Evolutionary conservation across 305 asterid species (phyloP), one percentile per base, ranked within the genome.

Genomic region (Fraxinus nigra): DNA sequence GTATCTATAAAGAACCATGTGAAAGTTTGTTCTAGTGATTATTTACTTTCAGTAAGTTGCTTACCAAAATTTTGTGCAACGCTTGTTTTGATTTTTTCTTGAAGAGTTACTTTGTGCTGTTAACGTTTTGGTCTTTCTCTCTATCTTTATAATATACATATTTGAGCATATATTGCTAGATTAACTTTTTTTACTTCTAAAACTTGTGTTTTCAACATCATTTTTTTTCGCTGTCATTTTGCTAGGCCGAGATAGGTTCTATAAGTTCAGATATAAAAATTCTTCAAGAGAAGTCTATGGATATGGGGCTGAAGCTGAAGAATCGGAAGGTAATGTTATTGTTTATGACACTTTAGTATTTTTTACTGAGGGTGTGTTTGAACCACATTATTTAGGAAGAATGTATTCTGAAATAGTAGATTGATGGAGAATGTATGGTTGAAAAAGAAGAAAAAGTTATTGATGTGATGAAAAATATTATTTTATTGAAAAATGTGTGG

Each of bases 301-400:
- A 94, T 89, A 96, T 94, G 99, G 99, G 99, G 79, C 94, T 96
- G 81, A 96, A 92, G 92, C 90, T 96, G 85, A 96, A 94, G 88
- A 96, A 96, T 89, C 98, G 98, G 83, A 96, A 94, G 98, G 99
- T 94, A 90, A 84, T 79, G 72, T 85, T 75, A 33, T 61, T 70
- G 35, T 30, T 54, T 78, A 1, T n/a, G 22, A 82, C 80, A 69
- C 26, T 83, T 35, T 3, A 35, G 61, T 38, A 33, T 83, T 79
- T 82, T 33, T 79, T 70, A 22, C 81, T 84, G n/a, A n/a, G n/a
- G n/a, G n/a, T n/a, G n/a, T n/a, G n/a, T n/a, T n/a, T n/a, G n/a
- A n/a, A n/a, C n/a, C n/a, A n/a, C n/a, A n/a, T n/a, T n/a, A n/a
- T n/a, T n/a, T n/a, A n/a, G n/a, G n/a, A n/a, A n/a, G n/a, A n/a